Conservation (phyloP, 2,329 filamentous ascomycete species). For the Pyricularia pennisetigena region DNA sequence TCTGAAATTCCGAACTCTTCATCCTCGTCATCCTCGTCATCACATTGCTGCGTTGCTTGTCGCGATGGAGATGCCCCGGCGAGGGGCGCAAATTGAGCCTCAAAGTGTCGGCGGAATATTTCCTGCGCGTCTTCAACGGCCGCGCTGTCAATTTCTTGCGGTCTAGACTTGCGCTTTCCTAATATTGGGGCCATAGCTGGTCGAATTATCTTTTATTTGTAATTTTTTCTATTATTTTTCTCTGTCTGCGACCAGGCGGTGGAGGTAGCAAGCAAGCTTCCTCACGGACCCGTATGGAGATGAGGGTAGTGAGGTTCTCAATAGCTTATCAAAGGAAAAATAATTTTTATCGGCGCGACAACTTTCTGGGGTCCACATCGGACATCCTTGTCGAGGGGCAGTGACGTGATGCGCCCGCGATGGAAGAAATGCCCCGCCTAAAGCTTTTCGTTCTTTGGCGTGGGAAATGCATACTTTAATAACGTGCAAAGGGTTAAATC, state of each 20-base stretch:
- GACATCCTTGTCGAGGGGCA: background rate
- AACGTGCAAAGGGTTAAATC: background rate
- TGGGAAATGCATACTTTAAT: background rate
- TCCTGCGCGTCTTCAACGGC: slow-evolving; percentile 52
- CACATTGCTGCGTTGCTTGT: slow-evolving; percentile 20
- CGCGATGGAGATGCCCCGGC: slow-evolving; percentile 18
- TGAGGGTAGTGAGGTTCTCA: background rate
- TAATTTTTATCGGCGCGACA: background rate
- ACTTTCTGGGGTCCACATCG: background rate
- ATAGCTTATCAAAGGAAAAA: background rate
- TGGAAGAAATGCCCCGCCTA: background rate
- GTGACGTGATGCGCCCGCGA: background rate
- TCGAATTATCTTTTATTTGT: background rate
- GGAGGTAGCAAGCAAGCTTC: background rate
- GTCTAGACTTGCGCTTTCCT: slow-evolving; percentile 36
- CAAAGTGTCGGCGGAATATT: slow-evolving; percentile 76
- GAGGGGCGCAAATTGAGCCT: slow-evolving; percentile 75
- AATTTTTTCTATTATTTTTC: no score
- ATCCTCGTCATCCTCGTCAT: slow-evolving; percentile 22
- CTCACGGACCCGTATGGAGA: no score
- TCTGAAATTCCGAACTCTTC: slow-evolving; percentile 24
- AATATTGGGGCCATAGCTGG: slow-evolving; percentile 30
- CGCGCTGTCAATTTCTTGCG: slow-evolving; percentile 8
- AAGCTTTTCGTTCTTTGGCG: background rate
- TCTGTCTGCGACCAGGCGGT: background rate